Evolutionary conservation across 140 eudicot species (phyloP).

Genomic region (Senecio squalidus): DNA sequence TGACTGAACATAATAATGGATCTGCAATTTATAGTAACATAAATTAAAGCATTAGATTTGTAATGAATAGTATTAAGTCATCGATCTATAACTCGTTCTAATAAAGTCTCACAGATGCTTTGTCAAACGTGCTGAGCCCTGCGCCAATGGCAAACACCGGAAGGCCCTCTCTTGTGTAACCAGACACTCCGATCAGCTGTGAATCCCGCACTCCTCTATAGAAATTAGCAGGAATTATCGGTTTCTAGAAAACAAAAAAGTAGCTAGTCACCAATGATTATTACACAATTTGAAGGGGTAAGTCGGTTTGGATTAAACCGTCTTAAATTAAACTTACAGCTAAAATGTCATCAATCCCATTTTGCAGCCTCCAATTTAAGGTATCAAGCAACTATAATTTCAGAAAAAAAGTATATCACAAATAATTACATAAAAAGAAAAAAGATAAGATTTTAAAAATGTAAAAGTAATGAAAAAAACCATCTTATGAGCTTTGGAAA

Average conservation of each 20-base stretch:
- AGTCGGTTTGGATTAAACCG: neutral
- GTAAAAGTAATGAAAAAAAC: constrained; percentile 29
- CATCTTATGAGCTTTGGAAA: constrained; percentile 74
- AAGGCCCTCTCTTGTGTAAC: constrained; percentile 79
- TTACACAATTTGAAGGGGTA: neutral
- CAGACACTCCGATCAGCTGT: constrained; percentile 73
- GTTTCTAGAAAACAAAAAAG: constrained; percentile 49
- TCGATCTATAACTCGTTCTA: no score
- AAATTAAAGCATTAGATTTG: neutral
- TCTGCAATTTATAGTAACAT: constrained; percentile 26
- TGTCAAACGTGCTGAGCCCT: constrained; percentile 63
- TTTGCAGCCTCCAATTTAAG: constrained; percentile 75
- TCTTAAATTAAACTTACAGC: constrained; percentile 39
- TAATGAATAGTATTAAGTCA: neutral
- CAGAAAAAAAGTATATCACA: neutral
- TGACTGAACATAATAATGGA: constrained; percentile 74
- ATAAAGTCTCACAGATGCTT: constrained; percentile 62
- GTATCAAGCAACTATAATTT: constrained; percentile 63
- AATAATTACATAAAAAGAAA: neutral
- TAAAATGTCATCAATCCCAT: constrained; percentile 68
- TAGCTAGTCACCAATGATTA: neutral
- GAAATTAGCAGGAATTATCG: constrained; percentile 59
- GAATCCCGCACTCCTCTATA: constrained; percentile 77
- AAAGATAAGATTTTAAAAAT: no score
- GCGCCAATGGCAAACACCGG: constrained; percentile 77